Conservation (phyloP, 1,139 yeast species). For the Hansenula sp. region DNA sequence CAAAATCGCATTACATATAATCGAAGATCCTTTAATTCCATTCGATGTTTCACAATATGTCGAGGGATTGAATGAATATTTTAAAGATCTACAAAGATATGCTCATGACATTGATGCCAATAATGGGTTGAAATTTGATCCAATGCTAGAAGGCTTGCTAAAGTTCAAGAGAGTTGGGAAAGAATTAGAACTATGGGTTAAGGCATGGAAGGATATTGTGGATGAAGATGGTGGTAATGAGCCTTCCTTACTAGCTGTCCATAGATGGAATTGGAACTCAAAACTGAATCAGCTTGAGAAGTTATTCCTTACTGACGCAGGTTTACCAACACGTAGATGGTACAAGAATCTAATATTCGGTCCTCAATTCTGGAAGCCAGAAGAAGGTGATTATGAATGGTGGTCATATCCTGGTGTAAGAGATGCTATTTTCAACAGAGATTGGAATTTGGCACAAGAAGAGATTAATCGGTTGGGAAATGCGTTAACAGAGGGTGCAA, state of each 20-base stretch:
- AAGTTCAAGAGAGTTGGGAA: constrained; percentile 35
- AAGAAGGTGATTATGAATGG: constrained; percentile 42
- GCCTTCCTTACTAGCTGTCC: constrained; percentile 65
- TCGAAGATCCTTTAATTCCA: constrained; percentile 77
- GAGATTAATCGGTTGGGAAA: constrained; percentile 47
- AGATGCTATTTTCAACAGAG: constrained; percentile 48
- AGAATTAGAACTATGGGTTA: constrained; percentile 41
- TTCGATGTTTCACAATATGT: constrained; percentile 53
- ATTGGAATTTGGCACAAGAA: constrained; percentile 42
- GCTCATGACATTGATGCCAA: constrained; percentile 24
- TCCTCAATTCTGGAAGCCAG: constrained; percentile 58
- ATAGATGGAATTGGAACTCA: constrained; percentile 79
- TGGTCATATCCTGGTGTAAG: constrained; percentile 74
- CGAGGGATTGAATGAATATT: constrained; percentile 37
- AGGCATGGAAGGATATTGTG: constrained; percentile 49
- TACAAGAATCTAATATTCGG: constrained; percentile 70
- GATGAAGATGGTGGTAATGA: constrained; percentile 41
- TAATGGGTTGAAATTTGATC: constrained; percentile 23
- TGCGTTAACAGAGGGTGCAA: constrained; percentile 28
- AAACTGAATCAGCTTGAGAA: constrained; percentile 56
- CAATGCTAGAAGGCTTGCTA: constrained; percentile 25
- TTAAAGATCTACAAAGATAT: constrained; percentile 45
- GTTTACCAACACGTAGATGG: constrained; percentile 56
- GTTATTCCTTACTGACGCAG: constrained; percentile 42
- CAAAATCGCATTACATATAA: constrained; percentile 46